Conservation (phyloP, 2,329 filamentous ascomycete genomes). For the Microdochium trichocladiopsis region DNA sequence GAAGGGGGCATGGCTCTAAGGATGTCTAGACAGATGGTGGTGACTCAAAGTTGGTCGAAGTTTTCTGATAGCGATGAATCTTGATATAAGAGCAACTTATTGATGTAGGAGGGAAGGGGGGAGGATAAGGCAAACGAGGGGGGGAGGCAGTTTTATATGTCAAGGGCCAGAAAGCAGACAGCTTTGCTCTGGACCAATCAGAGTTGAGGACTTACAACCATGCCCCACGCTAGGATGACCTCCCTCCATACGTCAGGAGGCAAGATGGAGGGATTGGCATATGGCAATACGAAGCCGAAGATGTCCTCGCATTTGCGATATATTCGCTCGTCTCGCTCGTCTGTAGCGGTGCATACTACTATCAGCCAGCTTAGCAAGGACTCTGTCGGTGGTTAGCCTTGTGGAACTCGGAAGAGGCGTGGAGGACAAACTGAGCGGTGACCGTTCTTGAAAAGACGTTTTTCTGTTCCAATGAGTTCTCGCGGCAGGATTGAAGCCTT, state of each 20-base stretch:
- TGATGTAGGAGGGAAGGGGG: not conserved
- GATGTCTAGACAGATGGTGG: not conserved
- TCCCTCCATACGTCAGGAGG: not conserved
- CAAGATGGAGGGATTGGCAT: not conserved
- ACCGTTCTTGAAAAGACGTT: too few relatives aligned
- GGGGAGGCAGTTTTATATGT: not conserved
- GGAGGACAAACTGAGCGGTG: too few relatives aligned
- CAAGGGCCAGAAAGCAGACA: not conserved
- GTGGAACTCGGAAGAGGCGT: too few relatives aligned
- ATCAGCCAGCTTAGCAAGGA: not conserved
- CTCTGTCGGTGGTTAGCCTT: too few relatives aligned
- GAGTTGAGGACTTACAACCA: not conserved
- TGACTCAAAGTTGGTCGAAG: not conserved
- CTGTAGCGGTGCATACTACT: not conserved
- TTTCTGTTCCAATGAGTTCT: too few relatives aligned
- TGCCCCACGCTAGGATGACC: not conserved
- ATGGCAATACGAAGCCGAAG: too few relatives aligned
- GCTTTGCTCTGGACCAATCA: not conserved
- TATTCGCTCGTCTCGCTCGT: not conserved
- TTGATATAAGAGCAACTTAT: not conserved
- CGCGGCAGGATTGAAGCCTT: too few relatives aligned
- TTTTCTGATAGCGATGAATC: not conserved
- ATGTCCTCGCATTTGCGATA: not conserved
- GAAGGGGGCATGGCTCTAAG: not conserved
- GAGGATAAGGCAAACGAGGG: not conserved